A percentile compares a stretch with the other conserved stretches of the same genome.
Conservation (phyloP, 2,329 filamentous ascomycete species). For the Fusarium clavum region DNA sequence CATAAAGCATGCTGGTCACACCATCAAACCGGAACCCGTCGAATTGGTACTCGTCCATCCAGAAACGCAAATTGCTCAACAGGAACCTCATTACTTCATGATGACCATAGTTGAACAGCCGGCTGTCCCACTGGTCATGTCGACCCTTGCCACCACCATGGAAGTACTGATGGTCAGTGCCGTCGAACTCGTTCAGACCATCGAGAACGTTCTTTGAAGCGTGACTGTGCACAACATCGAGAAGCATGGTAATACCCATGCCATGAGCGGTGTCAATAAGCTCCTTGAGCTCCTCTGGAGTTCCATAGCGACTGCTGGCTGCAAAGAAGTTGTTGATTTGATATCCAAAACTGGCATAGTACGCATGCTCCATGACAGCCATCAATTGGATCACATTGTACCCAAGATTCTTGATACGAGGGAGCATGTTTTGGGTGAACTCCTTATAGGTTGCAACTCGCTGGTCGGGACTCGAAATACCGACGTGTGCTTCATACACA, state of each 20-base stretch:
- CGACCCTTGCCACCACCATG: slow-evolving; percentile 85
- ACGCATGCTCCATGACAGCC: slow-evolving; percentile 99
- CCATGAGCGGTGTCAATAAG: slow-evolving; percentile 94
- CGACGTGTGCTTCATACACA: slow-evolving; percentile 98
- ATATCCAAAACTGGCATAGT: slow-evolving; percentile 99
- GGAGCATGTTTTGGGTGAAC: slow-evolving; percentile 92
- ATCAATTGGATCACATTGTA: slow-evolving; percentile 99
- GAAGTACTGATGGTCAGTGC: slow-evolving; percentile 95
- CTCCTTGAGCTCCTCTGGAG: slow-evolving; percentile 95
- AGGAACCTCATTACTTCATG: slow-evolving; percentile 97
- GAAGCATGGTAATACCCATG: slow-evolving; percentile 87
- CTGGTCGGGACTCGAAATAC: slow-evolving; percentile 92
- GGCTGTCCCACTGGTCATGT: slow-evolving; percentile 95
- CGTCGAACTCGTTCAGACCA: slow-evolving; percentile 95
- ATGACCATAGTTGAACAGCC: slow-evolving; percentile 95
- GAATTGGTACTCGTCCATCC: slow-evolving; percentile 98
- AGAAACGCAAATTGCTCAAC: slow-evolving; percentile 94
- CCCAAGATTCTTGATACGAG: slow-evolving; percentile 87
- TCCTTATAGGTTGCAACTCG: slow-evolving; percentile 96
- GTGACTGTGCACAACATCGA: slow-evolving; percentile 97
- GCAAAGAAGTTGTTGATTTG: slow-evolving; percentile 99
- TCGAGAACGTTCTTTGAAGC: slow-evolving; percentile 98
- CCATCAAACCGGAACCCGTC: slow-evolving; percentile 98
- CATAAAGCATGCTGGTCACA: slow-evolving; percentile 98
- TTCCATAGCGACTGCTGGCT: slow-evolving; percentile 93